Conservation (phyloP, 2,329 filamentous ascomycete species). For the Intubia oerlemansii region DNA sequence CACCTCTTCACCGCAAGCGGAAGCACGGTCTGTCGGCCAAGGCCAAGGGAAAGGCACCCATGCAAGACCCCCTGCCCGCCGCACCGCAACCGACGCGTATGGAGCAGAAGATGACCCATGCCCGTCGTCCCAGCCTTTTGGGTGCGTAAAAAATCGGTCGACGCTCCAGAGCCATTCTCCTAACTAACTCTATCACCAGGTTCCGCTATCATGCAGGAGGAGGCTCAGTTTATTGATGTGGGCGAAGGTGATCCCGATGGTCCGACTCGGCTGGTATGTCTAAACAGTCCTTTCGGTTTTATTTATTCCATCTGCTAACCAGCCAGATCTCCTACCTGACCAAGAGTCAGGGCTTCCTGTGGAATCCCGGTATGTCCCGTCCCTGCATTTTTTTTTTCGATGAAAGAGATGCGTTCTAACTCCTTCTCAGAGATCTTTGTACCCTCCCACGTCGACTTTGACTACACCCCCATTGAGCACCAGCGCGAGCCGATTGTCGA, state of each 20-base stretch:
- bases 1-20: too few species aligned
- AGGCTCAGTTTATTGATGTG: constrained; percentile 65
- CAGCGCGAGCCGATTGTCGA: constrained; percentile 59
- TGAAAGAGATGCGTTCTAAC: too few species aligned
- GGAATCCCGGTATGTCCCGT: constrained; percentile 58
- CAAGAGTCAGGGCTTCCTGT: constrained; percentile 60
- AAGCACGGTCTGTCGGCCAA: constrained; percentile 28
- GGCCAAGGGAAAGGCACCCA: constrained; percentile 16
- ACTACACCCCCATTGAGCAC: constrained; percentile 54
- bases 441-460: constrained; percentile 54
- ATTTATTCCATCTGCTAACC: too few species aligned
- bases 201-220: constrained; percentile 48
- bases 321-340: constrained; percentile 68
- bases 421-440: constrained; percentile 66
- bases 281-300: too few species aligned
- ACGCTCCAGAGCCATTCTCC: too few species aligned
- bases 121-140: constrained; percentile 38
- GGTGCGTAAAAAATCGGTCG: constrained; percentile 30
- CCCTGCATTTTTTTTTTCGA: too few species aligned
- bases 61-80: constrained; percentile 16
- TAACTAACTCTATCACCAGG: constrained; percentile 24
- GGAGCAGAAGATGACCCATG: constrained; percentile 23
- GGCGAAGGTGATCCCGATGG: constrained; percentile 53
- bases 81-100: constrained; percentile 19
- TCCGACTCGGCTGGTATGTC: constrained; percentile 47